phyloP scores from a whole-genome alignment of 2,329 filamentous ascomycete species.

The Fonsecaea pedrosoi region DNA sequence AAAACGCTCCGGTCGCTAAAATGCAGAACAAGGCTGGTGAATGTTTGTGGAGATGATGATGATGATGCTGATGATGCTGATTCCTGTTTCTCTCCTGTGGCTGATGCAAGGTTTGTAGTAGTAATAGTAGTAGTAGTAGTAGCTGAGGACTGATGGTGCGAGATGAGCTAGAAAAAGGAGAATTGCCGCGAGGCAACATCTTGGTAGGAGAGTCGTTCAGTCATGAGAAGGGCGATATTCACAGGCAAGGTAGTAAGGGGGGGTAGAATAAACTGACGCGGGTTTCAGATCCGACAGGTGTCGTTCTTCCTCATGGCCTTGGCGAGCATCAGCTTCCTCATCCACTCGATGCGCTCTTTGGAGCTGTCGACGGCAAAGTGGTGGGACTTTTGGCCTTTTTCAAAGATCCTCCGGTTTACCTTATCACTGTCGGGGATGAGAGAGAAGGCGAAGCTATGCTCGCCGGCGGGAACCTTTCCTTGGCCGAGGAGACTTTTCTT shows the following conservation, averaged over 20 bases:
- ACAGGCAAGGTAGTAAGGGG: conserved; percentile 4
- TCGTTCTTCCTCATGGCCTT: conserved; percentile 45
- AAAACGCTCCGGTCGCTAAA: conserved; percentile 23
- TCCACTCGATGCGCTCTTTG: conserved; percentile 94
- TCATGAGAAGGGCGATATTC: conserved; percentile 11
- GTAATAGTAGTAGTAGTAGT: neutral
- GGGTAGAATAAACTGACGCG: neutral
- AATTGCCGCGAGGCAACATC: conserved; percentile 37
- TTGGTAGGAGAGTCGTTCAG: conserved; percentile 30
- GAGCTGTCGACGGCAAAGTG: conserved; percentile 89
- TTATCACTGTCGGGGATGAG: conserved; percentile 52
- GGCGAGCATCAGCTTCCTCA: conserved; percentile 56
- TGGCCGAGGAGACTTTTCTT: conserved; percentile 62
- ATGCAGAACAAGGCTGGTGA: conserved; percentile 8
- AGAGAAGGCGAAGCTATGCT: conserved; percentile 51
- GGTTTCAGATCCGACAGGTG: conserved; percentile 25
- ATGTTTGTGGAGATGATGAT: conserved; percentile 4
- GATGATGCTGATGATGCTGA: neutral
- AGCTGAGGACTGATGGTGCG: neutral
- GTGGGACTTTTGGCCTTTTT: conserved; percentile 77
- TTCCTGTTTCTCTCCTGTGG: conserved; percentile 1
- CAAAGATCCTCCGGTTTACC: conserved; percentile 49
- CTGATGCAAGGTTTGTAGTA: conserved; percentile 15
- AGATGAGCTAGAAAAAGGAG: conserved; percentile 18
- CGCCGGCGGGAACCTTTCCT: conserved; percentile 41